Percentiles rank a stretch among this genome's conserved stretches.
These are phyloP conservation scores for Cystobasidium tubakii DNA, from an alignment of 768 basidiomycete species.

Conservation along the genomic window DNA sequence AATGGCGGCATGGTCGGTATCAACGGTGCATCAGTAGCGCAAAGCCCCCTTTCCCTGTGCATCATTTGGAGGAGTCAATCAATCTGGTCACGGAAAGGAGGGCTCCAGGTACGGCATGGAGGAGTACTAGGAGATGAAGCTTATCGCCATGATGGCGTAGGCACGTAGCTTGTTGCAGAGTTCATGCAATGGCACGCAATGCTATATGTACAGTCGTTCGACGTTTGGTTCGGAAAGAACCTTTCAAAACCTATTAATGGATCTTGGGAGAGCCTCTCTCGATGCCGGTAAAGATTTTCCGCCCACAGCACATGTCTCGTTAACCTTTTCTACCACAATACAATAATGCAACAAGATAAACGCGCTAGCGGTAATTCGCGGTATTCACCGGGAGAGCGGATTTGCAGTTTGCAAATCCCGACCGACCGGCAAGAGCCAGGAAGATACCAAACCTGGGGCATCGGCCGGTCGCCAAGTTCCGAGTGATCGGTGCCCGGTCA, in stretches of 20 bases:
- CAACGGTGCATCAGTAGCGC: constrained; percentile 5
- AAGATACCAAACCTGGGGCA: too few species aligned
- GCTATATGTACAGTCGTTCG: too few species aligned
- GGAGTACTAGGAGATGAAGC: constrained; percentile 55
- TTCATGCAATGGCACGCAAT: too few species aligned
- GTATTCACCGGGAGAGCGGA: too few species aligned
- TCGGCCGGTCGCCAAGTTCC: too few species aligned
- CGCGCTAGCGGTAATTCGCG: background rate
- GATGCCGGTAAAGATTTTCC: background rate
- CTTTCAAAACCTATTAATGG: too few species aligned
- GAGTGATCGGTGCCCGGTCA: background rate
- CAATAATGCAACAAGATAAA: background rate
- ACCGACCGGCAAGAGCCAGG: too few species aligned
- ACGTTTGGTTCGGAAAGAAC: too few species aligned
- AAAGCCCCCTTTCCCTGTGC: too few species aligned
- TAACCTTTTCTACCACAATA: background rate
- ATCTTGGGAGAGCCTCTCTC: too few species aligned
- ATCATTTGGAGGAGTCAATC: constrained; percentile 65
- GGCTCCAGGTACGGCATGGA: constrained; percentile 77
- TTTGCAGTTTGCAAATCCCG: too few species aligned
- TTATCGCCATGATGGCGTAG: constrained; percentile 37
- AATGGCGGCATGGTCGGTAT: constrained; percentile 69
- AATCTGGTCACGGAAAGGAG: constrained; percentile 81
- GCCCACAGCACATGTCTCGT: background rate
- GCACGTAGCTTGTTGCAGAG: background rate